Evolutionary conservation across 2,329 filamentous ascomycete genomes (phyloP), one percentile per base, ranked within the genome.

Genomic region (Sporothrix variecibatus): DNA sequence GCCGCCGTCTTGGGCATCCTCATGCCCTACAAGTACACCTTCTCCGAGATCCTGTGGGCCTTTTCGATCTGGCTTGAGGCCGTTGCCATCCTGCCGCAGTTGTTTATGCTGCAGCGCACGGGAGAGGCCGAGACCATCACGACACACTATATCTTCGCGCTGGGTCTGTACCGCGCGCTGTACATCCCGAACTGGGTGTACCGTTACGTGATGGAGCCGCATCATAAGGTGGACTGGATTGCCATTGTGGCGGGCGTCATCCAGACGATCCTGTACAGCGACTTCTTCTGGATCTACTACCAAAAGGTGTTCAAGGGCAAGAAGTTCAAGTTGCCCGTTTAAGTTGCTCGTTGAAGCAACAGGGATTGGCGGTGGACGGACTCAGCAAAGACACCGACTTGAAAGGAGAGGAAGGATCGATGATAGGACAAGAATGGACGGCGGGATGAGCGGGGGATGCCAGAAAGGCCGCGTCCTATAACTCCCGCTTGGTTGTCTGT

Each of bases 261-360:
- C 77, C 96, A 99, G 87, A 99, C 96, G 0, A 85, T 99, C 68
- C 87, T 99, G 74, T 99, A 99, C 86, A 97, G 94, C 77, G 96
- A 99, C 85, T 99, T 99, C 86, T 99, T 99, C 89, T 99, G 95
- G 88, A 95, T 99, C 80, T 99, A 99, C 86, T 99, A 98, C 85
- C 97, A 92, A 75, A 98, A 98, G 91, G 92, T 95, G 67, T 86
- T 95, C 84, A 94, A 95, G 86, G 93, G 93, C 79, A 93, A 94
- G 87, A 95, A 94, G 86, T 95, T 95, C 83, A 93, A 94, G 83
- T 86, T 95, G 75, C 93, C 93, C 1, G 93, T 95, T 78, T 95
- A 89, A 86, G 64, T n/a, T 7, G 7, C 23, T 12, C 7, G 43
- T 20, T 28, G 23, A 28, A 2, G 38, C 5, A 28, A n/a, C 12